phyloP scores from a whole-genome alignment of 768 basidiomycete species.

The Pleurotus salmoneostramineus region DNA sequence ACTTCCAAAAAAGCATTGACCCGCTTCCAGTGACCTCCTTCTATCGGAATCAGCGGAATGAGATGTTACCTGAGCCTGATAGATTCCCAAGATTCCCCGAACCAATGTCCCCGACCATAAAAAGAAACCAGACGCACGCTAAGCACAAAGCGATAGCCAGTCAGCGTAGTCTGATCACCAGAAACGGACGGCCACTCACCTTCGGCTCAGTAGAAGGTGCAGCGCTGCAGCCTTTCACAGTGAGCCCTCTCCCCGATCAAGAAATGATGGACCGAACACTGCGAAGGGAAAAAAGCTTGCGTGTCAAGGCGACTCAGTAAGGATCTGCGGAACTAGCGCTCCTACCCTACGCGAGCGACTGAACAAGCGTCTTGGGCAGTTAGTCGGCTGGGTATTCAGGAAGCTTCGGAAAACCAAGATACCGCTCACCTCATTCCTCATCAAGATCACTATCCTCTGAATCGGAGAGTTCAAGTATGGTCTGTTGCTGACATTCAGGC shows the following conservation, averaged over 20 bases:
- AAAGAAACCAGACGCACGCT: background rate
- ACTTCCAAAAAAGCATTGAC: background rate
- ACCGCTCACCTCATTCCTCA: background rate
- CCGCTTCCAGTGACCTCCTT: background rate
- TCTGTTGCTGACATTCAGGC: background rate
- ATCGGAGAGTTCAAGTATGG: background rate
- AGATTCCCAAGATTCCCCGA: no score
- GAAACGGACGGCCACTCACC: background rate
- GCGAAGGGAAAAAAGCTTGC: background rate
- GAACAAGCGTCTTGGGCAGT: background rate
- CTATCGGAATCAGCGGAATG: background rate
- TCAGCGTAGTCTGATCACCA: background rate
- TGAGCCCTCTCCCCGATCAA: background rate
- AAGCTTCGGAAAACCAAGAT: background rate
- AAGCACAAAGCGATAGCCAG: background rate
- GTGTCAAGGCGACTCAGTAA: background rate
- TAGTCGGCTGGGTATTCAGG: background rate
- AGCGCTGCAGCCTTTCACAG: background rate
- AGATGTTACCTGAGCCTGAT: background rate
- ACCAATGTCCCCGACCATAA: no score
- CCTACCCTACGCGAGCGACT: background rate
- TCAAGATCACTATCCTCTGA: background rate
- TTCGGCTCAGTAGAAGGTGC: background rate
- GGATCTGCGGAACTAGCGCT: background rate
- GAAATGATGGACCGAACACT: background rate